A percentile compares a stretch with the other conserved stretches of the same genome.
Evolutionary conservation across 2,329 filamentous ascomycete species (phyloP).

Genomic region (Alternaria triticina): DNA sequence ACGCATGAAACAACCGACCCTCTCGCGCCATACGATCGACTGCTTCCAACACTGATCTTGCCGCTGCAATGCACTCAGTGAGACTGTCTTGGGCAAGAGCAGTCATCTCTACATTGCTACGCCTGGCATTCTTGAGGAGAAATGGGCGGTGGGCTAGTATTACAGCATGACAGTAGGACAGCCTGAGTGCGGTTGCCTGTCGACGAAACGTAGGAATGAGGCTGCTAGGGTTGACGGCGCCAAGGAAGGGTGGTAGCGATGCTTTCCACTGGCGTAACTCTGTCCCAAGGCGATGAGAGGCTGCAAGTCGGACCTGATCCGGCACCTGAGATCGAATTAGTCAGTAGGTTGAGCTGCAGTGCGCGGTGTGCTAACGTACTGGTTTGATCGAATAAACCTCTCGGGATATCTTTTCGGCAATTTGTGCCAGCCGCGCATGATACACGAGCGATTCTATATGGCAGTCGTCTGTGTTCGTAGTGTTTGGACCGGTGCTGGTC

Average conservation of each 20-base stretch:
- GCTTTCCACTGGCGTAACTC: conserved; percentile 45
- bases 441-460: conserved; percentile 58
- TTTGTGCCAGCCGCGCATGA: conserved; percentile 52
- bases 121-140: conserved; percentile 26
- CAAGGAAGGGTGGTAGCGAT: conserved; percentile 53
- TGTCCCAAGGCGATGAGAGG: conserved; percentile 48
- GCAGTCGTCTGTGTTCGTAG: conserved; percentile 50
- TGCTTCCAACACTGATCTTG: conserved; percentile 45
- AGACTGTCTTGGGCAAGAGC: conserved; percentile 47
- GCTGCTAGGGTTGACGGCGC: conserved; percentile 53
- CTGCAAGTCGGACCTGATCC: conserved; percentile 45
- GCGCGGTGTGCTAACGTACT: conserved; percentile 16
- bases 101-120: conserved; percentile 25
- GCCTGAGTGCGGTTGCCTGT: conserved; percentile 39
- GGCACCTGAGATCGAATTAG: conserved; percentile 11
- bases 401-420: conserved; percentile 38
- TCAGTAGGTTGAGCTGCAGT: neutral
- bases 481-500: conserved; percentile 49
- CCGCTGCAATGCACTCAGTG: conserved; percentile 53
- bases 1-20: conserved; percentile 50
- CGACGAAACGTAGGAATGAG: conserved; percentile 54
- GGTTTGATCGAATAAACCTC: conserved; percentile 43
- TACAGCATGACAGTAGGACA: conserved; percentile 45
- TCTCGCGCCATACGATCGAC: conserved; percentile 51
- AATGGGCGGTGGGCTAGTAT: conserved; percentile 46